Percentiles rank a stretch among this genome's conserved stretches.
These are phyloP conservation scores for Fusarium mangiferae DNA, from an alignment of 2,329 filamentous ascomycete genomes.

Conservation along the genomic window DNA sequence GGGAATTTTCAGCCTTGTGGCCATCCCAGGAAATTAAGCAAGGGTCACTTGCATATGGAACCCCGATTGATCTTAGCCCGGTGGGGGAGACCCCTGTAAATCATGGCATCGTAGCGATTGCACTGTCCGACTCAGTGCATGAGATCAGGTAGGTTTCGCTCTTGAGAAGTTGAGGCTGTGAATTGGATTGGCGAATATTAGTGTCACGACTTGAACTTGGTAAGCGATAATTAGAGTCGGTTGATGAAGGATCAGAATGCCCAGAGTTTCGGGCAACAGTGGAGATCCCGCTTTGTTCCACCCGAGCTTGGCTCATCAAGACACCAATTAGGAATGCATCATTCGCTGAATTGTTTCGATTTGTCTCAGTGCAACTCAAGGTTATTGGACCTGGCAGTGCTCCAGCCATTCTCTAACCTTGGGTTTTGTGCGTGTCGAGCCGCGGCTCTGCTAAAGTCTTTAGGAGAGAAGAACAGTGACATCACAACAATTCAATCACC, in stretches of 20 bases:
- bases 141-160: not conserved
- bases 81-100: not conserved
- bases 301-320: not conserved
- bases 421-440: too few relatives aligned
- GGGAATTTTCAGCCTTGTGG: constrained; percentile 7
- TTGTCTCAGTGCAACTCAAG: too few relatives aligned
- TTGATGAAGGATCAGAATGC: not conserved
- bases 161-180: not conserved
- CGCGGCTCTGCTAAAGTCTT: too few relatives aligned
- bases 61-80: not conserved
- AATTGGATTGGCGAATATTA: not conserved
- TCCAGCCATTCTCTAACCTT: too few relatives aligned
- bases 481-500: too few relatives aligned
- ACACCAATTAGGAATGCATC: too few relatives aligned
- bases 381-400: not conserved
- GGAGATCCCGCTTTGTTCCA: constrained; percentile 17
- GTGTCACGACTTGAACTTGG: not conserved
- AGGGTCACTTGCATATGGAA: not conserved
- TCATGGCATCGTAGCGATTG: not conserved
- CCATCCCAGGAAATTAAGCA: not conserved
- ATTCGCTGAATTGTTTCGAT: too few relatives aligned
- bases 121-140: not conserved
- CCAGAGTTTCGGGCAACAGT: constrained; percentile 7
- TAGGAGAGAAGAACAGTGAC: too few relatives aligned
- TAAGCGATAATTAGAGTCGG: not conserved